Evolutionary conservation across 2,329 filamentous ascomycete species (phyloP).

Genomic region (Monilinia vaccinii-corymbosi): DNA sequence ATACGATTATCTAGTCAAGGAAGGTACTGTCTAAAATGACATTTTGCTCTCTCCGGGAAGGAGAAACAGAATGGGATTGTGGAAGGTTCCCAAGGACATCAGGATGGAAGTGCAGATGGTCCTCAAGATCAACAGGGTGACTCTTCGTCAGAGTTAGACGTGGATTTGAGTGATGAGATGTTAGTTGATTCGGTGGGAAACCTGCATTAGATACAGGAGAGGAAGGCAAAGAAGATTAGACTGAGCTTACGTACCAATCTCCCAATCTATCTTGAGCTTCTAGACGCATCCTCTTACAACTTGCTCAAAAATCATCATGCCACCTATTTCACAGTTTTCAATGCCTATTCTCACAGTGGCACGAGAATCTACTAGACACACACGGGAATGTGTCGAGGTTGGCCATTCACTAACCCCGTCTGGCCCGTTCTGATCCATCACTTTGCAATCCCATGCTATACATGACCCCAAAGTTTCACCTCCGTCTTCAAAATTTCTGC

Average conservation of each 20-base stretch:
- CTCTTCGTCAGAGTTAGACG: too few relatives aligned
- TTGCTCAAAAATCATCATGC: not conserved
- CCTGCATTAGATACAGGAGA: not conserved
- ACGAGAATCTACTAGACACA: not conserved
- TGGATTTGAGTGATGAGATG: too few relatives aligned
- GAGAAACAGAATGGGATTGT: too few relatives aligned
- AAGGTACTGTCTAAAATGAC: not conserved
- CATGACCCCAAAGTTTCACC: not conserved
- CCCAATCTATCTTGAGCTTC: not conserved
- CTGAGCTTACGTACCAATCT: not conserved
- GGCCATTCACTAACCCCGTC: not conserved
- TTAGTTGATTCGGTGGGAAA: too few relatives aligned
- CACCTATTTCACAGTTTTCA: not conserved
- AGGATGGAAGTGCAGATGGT: too few relatives aligned
- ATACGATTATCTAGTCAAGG: not conserved
- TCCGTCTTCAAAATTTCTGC: not conserved
- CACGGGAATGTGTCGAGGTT: not conserved
- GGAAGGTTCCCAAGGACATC: too few relatives aligned
- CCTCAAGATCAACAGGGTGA: too few relatives aligned
- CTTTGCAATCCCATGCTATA: not conserved
- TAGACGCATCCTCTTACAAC: not conserved
- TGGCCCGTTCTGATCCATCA: not conserved
- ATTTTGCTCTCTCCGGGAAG: not conserved
- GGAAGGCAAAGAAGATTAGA: not conserved
- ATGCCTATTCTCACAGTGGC: not conserved